Base-by-base conservation (phyloP, 2,329 filamentous ascomycete genomes). In the Berkeleyomyces rouxiae region DNA sequence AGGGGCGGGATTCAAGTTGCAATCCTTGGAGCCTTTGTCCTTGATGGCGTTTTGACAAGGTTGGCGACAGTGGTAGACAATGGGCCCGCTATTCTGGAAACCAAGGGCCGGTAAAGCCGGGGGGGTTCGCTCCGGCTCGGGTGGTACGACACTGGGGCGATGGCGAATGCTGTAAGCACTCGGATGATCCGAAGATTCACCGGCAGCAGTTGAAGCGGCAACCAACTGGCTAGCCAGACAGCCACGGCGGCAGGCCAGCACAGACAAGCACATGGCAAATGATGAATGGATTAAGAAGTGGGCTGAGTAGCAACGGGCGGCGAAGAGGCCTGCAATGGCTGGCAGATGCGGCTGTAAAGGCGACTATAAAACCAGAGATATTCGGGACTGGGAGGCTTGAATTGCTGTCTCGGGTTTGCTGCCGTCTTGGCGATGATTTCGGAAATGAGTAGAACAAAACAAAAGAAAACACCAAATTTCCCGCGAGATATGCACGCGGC, bases 81-180 rank as follows among this genome's bases (percentile, higher is more conserved):
- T 55, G 11, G 37, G 33, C 51, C 13, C n/a, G n/a, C 10, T 36
- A 31, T 44, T 33, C 33, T 63, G 61, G 11, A 63, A 63, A n/a
- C 43, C 47, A 23, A 63, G 44, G 33, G 47, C 53, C 9, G 61
- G 61, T 10, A 63, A 36, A 10, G 61, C 44, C 7, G 61, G 61
- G 4, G 61, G 53, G 3, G 59, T 23, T 7, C 53, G 43, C 51
- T n/a, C 39, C 4, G 51, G 51, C 51, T 55, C 31, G 13, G 51
- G 33, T 4, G 51, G 51, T 36, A 37, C 33, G 13, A 16, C 36
- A n/a, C 16, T 39, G 4, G n/a, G 7, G 23, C 42, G 36, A 3
- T 33, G 43, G 36, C 33, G n/a, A 51, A 42, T 23, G 10, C 51
- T 36, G n/a, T 55, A 36, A 59, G 43, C 40, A n/a, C 33, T 31